Conservation (phyloP, 2,329 filamentous ascomycete species). For the Scolecobasidium constrictum region DNA sequence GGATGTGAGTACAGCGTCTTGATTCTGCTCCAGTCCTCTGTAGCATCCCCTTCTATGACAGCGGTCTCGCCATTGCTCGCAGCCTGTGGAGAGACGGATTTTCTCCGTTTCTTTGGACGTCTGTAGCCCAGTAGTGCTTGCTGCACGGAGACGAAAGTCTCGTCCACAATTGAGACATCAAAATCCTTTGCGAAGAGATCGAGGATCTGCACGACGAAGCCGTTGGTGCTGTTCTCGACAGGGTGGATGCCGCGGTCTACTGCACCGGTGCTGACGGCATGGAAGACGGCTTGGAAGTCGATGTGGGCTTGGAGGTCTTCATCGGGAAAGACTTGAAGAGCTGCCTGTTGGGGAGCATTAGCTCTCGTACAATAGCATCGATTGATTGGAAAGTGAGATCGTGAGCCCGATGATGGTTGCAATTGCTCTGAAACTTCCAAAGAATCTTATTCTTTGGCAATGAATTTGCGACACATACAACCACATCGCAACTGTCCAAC, state of each 20-base stretch:
- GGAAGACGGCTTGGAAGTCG: conserved; percentile 61
- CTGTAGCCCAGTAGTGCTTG: conserved; percentile 80
- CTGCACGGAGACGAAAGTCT: conserved; percentile 78
- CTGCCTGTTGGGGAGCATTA: conserved; percentile 8
- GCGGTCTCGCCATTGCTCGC: too few species aligned
- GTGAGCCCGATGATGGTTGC: not conserved
- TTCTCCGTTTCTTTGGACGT: not conserved
- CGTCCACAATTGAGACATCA: conserved; percentile 63
- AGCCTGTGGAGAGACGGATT: not conserved
- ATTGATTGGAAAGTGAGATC: not conserved
- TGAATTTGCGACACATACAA: too few species aligned
- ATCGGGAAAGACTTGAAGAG: conserved; percentile 8
- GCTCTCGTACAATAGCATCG: not conserved
- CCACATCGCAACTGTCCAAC: not conserved
- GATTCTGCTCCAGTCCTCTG: conserved; percentile 37
- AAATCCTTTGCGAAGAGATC: conserved; percentile 71
- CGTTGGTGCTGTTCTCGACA: conserved; percentile 94
- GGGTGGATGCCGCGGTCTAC: conserved; percentile 72
- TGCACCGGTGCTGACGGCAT: conserved; percentile 56
- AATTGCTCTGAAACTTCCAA: not conserved
- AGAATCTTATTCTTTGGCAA: not conserved
- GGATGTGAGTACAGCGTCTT: conserved; percentile 82
- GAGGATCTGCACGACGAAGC: conserved; percentile 79
- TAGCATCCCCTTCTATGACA: too few species aligned
- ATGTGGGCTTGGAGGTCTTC: conserved; percentile 25